Percentiles rank a stretch among this genome's conserved stretches.
Conservation (phyloP, 805 yeast species). For the Kodamaea restingae region DNA sequence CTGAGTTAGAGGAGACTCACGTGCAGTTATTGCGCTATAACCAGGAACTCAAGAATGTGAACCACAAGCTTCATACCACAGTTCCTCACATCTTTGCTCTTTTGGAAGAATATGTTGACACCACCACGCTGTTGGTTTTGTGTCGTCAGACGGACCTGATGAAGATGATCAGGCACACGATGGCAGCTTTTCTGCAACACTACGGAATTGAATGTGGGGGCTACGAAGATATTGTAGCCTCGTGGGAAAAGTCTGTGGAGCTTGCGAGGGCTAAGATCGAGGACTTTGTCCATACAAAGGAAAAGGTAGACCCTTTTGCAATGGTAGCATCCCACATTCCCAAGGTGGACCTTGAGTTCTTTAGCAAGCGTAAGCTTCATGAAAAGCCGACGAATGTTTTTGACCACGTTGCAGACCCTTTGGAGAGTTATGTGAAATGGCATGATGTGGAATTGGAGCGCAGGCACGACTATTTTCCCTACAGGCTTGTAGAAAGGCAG, state of each 20-base stretch:
- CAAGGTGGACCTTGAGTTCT: conserved; percentile 5
- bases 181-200: conserved; percentile 20
- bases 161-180: conserved; percentile 21
- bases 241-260: conserved; percentile 10
- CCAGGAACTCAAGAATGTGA: conserved; percentile 6
- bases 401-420: conserved; percentile 25
- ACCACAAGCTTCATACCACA: conserved; percentile 30
- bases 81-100: conserved; percentile 45
- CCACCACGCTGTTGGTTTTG: conserved; percentile 35
- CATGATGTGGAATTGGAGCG: conserved; percentile 22
- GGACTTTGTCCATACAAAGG: background rate
- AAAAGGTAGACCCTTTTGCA: conserved; percentile 5
- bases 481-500: conserved; percentile 12
- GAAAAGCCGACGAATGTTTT: conserved; percentile 6
- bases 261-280: conserved; percentile 14
- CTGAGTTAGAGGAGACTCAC: conserved; percentile 6
- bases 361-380: conserved; percentile 4
- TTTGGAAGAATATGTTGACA: conserved; percentile 47
- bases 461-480: conserved; percentile 29
- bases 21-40: conserved; percentile 2
- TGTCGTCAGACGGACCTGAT: conserved; percentile 36
- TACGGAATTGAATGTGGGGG: conserved; percentile 24
- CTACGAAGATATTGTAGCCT: conserved; percentile 4
- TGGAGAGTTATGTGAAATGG: conserved; percentile 26
- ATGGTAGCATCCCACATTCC: conserved; percentile 4